These are phyloP conservation scores for Penium margaritaceum DNA, from an alignment of 139 green algal genomes.

Conservation along the genomic window DNA sequence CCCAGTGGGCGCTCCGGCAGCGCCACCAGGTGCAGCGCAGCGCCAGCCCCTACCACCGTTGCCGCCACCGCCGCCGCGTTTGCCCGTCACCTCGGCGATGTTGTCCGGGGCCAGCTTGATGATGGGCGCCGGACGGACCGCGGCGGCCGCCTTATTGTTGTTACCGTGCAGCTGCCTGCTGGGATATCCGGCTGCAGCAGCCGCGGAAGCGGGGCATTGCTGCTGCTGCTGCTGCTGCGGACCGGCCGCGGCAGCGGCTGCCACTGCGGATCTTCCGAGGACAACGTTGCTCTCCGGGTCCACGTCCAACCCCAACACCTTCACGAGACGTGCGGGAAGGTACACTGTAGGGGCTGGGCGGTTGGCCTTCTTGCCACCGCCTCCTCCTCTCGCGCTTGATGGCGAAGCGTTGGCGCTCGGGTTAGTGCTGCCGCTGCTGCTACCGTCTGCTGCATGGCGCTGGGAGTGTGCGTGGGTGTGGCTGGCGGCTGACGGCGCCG, in stretches of 20 bases:
- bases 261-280: background rate
- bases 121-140: background rate
- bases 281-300: conserved; percentile 2
- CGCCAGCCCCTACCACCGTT: background rate
- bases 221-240: too few relatives aligned
- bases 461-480: background rate
- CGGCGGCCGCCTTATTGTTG: background rate
- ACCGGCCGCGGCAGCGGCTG: background rate
- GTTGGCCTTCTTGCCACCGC: too few relatives aligned
- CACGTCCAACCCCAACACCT: conserved; percentile 1
- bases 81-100: background rate
- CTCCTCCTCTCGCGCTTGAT: too few relatives aligned
- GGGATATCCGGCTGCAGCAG: too few relatives aligned
- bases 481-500: background rate
- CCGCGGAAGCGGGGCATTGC: background rate
- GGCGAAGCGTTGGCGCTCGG: too few relatives aligned
- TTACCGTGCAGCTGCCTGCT: too few relatives aligned
- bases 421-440: too few relatives aligned
- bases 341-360: too few relatives aligned
- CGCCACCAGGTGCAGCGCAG: background rate
- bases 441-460: conserved; percentile 2
- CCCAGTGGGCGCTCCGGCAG: background rate
- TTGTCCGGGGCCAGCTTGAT: conserved; percentile 1
- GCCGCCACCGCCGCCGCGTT: background rate
- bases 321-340: conserved; percentile 8